Evolutionary conservation across 345 rosid species (phyloP), one percentile per base, ranked within the genome.

Genomic region (Syzygium jambos): DNA sequence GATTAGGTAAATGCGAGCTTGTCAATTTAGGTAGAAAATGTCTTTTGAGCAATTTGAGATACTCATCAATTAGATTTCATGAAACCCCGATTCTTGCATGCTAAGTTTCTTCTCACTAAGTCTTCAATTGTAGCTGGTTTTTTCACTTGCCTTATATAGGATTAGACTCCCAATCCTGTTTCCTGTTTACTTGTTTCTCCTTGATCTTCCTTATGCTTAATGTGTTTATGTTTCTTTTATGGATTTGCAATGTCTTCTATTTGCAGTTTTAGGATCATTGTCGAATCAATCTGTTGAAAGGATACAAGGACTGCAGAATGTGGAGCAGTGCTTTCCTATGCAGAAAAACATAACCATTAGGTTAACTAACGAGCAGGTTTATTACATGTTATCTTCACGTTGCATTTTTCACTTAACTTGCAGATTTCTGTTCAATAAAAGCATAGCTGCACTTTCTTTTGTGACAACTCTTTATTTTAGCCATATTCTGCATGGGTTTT

Each of bases 301-400:
- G 85, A 89, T 92, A 84, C 88, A 90, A 85, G 92, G 91, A 88
- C 89, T 92, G 80, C 95, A 94, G 92, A 91, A 94, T 91, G 92
- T 88, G 85, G 93, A 95, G 90, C 94, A 92, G 91, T 97, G 99
- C 94, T 96, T 93, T 90, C 98, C 95, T 8, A 89, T 97, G 94
- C 95, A 93, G 94, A 95, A 93, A 93, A 96, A 95, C 61, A 87
- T 97, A 51, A 88, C 92, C 14, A 61, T 95, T 90, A 92, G 88
- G 90, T 90, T 98, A 91, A 94, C 98, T 59, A 98, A 94, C 89
- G 98, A 95, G 91, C 97, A 95, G 98, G 99, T 97, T 78, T 89
- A 54, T 87, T 78, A 43, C n/a, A 53, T 43, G 46, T 43, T 43
- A 43, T 25, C 68, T 29, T 46, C 80, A 30, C 38, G 11, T 34